Percentiles rank a stretch among this genome's conserved stretches.
Conservation (phyloP, 176 grass and related monocot genomes). For the Echinochloa phyllopogon region DNA sequence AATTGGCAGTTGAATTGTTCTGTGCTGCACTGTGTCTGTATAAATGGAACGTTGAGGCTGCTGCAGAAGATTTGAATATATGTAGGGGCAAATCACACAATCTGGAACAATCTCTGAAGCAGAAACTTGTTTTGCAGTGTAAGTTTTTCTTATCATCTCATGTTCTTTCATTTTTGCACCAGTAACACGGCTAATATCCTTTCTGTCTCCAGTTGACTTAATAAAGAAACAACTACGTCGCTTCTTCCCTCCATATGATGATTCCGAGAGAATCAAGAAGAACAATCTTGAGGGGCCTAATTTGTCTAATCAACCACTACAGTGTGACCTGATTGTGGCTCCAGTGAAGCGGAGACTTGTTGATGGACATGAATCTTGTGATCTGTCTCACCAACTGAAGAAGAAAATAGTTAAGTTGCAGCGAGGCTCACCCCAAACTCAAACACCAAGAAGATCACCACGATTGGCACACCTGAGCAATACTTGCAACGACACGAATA, state of each 20-base stretch:
- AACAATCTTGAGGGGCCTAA: slow-evolving; percentile 11
- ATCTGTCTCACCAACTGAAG: slow-evolving; percentile 25
- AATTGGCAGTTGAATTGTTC: slow-evolving; percentile 51
- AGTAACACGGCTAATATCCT: slow-evolving; percentile 11
- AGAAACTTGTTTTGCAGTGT: slow-evolving; percentile 56
- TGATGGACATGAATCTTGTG: slow-evolving; percentile 40
- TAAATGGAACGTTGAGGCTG: slow-evolving; percentile 51
- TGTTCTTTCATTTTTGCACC: slow-evolving; percentile 22
- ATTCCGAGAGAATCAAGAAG: slow-evolving; percentile 31
- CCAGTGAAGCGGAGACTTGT: slow-evolving; percentile 25
- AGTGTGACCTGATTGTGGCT: slow-evolving; percentile 15
- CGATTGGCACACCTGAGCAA: slow-evolving; percentile 30
- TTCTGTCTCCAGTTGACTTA: slow-evolving; percentile 49
- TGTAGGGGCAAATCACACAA: slow-evolving; percentile 47
- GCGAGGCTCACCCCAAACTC: not conserved
- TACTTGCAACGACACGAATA: slow-evolving; percentile 19
- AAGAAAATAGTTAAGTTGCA: slow-evolving; percentile 26
- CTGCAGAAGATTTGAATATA: slow-evolving; percentile 43
- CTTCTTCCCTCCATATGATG: slow-evolving; percentile 48
- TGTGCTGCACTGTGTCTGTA: slow-evolving; percentile 48
- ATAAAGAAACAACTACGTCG: slow-evolving; percentile 40
- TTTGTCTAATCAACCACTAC: slow-evolving; percentile 30
- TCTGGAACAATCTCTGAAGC: slow-evolving; percentile 37
- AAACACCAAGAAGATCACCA: slow-evolving; percentile 53
- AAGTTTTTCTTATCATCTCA: slow-evolving; percentile 28